Conservation (phyloP, 164 flowering plant genomes). For the Taxillus chinensis region DNA sequence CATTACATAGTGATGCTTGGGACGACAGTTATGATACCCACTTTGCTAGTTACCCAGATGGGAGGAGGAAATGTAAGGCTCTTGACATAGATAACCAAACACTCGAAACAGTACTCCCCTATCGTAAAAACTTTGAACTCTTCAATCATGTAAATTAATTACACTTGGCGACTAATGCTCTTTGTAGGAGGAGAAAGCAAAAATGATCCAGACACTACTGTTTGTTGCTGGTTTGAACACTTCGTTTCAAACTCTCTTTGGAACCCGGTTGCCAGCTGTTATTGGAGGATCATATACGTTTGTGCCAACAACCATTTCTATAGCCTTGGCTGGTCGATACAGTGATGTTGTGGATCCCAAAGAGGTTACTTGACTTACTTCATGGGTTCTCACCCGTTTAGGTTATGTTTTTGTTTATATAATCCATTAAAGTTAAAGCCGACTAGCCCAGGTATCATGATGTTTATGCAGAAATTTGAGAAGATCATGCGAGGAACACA, state of each 20-base stretch:
- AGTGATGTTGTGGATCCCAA: conserved; percentile 49
- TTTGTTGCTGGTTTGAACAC: conserved; percentile 93
- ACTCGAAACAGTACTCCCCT: background rate
- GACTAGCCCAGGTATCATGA: background rate
- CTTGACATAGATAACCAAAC: background rate
- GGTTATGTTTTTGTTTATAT: background rate
- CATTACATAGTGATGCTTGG: conserved; percentile 89
- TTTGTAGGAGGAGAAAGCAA: conserved; percentile 74
- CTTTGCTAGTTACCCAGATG: conserved; percentile 74
- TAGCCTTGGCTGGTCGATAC: conserved; percentile 72
- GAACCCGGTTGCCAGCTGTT: conserved; percentile 89
- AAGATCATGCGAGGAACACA: conserved; percentile 79
- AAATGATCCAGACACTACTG: conserved; percentile 73
- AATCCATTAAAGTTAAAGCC: background rate
- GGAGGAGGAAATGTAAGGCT: conserved; percentile 75
- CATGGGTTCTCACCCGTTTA: background rate
- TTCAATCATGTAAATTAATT: background rate
- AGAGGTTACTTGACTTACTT: conserved; percentile 32
- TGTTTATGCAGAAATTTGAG: conserved; percentile 58
- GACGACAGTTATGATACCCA: conserved; percentile 75
- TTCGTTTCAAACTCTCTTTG: conserved; percentile 57
- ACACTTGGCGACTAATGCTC: background rate
- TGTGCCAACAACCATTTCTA: conserved; percentile 74
- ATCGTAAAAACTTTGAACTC: background rate
- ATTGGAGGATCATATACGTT: conserved; percentile 81